A percentile compares a stretch with the other conserved stretches of the same genome.
These are phyloP conservation scores for Rostrohypoxylon terebratum DNA, from an alignment of 495 filamentous ascomycete genomes.

Conservation along the genomic window DNA sequence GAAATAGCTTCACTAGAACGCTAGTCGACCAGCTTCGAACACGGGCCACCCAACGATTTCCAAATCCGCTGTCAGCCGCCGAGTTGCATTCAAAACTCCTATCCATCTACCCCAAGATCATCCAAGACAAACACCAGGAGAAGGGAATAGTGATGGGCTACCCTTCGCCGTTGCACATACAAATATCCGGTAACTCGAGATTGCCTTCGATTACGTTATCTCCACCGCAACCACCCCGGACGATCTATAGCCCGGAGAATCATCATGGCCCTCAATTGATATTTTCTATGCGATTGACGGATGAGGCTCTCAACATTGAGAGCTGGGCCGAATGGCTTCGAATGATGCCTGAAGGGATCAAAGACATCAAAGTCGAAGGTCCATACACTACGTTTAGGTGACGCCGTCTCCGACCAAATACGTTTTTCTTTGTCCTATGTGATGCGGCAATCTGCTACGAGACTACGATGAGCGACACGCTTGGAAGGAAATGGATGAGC, in stretches of 20 bases:
- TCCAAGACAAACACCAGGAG: slow-evolving; percentile 57
- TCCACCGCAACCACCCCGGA: slow-evolving; percentile 52
- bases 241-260: slow-evolving; percentile 49
- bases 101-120: slow-evolving; percentile 56
- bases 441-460: slow-evolving; percentile 39
- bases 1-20: slow-evolving; percentile 59
- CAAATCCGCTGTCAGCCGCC: slow-evolving; percentile 56
- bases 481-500: slow-evolving; percentile 36
- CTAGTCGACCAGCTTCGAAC: slow-evolving; percentile 56
- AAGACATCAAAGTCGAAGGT: slow-evolving; percentile 60
- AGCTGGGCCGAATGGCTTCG: slow-evolving; percentile 63
- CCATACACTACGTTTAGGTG: slow-evolving; percentile 62
- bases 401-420: slow-evolving; percentile 42
- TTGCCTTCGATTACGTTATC: slow-evolving; percentile 60
- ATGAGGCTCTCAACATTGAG: slow-evolving; percentile 56
- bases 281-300: slow-evolving; percentile 58
- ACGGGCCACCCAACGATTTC: slow-evolving; percentile 53
- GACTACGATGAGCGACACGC: slow-evolving; percentile 43
- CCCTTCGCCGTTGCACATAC: slow-evolving; percentile 60
- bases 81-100: slow-evolving; percentile 61
- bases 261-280: slow-evolving; percentile 52
- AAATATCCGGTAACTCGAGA: slow-evolving; percentile 57
- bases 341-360: slow-evolving; percentile 62
- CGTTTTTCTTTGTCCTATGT: slow-evolving; percentile 37
- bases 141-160: slow-evolving; percentile 55